Evolutionary conservation across 129 eudicot genomes (phyloP).

Genomic region (Deinandra increscens): DNA sequence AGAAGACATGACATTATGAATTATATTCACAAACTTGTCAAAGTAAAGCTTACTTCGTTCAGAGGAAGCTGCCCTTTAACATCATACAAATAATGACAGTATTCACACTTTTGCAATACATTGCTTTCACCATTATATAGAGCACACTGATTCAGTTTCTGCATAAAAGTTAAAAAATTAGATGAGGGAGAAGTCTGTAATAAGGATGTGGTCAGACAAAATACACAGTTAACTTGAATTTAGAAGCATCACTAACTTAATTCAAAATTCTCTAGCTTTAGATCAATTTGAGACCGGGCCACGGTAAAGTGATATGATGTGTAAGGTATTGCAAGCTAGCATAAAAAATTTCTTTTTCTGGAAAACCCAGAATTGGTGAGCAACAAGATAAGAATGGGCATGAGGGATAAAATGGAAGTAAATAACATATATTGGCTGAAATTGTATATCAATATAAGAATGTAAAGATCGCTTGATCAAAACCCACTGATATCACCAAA

Average conservation of each 20-base stretch:
- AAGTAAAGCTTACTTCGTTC: conserved; percentile 25
- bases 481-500: background rate
- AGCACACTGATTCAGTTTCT: conserved; percentile 29
- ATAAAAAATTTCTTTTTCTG: too few species aligned
- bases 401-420: background rate
- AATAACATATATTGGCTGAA: too few species aligned
- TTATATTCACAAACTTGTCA: background rate
- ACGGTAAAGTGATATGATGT: too few species aligned
- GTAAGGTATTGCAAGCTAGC: too few species aligned
- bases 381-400: too few species aligned
- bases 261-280: conserved; percentile 1
- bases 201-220: conserved; percentile 5
- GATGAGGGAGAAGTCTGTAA: conserved; percentile 5
- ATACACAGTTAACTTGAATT: conserved; percentile 3
- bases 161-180: conserved; percentile 20
- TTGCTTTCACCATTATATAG: conserved; percentile 23
- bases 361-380: too few species aligned
- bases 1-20: conserved; percentile 11
- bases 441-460: too few species aligned
- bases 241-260: conserved; percentile 6
- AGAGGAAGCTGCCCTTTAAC: conserved; percentile 22
- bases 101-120: conserved; percentile 20
- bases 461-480: background rate
- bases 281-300: conserved; percentile 1
- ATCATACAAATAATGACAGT: conserved; percentile 27